Evolutionary conservation across 176 grass and related monocot species (phyloP).

Genomic region (Paspalum notatum): DNA sequence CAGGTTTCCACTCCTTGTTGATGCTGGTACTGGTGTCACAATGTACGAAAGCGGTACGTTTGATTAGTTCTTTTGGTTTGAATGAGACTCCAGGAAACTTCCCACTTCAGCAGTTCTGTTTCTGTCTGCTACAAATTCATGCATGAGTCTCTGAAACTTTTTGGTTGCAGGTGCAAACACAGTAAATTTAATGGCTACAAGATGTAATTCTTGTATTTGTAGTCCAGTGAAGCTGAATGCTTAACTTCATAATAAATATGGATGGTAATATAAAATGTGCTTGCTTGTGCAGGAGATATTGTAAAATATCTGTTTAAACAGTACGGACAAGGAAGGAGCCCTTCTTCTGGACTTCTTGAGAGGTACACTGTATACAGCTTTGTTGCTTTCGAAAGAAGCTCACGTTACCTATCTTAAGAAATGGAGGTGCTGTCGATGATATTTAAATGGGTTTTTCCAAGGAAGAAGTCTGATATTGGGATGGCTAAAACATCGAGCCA

Average conservation of each 20-base stretch:
- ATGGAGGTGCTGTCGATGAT: not conserved
- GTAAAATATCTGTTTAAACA: constrained; percentile 79
- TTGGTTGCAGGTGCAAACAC: not conserved
- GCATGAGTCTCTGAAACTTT: not conserved
- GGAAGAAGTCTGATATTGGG: not conserved
- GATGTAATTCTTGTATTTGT: not conserved
- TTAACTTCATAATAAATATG: not conserved
- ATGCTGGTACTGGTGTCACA: constrained; percentile 71
- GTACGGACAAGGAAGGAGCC: constrained; percentile 81
- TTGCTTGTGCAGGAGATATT: constrained; percentile 73
- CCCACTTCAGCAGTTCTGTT: not conserved
- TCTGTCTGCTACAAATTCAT: constrained; percentile 9
- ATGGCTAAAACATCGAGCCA: not conserved
- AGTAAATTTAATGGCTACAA: not conserved
- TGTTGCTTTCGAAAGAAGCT: constrained; percentile 22
- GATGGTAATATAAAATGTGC: constrained; percentile 27
- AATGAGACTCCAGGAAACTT: not conserved
- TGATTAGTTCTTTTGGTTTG: constrained; percentile 20
- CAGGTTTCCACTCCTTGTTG: constrained; percentile 95
- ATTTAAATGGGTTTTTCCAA: constrained; percentile 13
- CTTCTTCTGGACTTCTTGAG: constrained; percentile 84
- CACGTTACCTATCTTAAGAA: not conserved
- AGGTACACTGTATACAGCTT: constrained; percentile 66
- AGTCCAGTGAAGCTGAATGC: not conserved
- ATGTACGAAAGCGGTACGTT: constrained; percentile 96